phyloP scores from a whole-genome alignment of 2,329 filamentous ascomycete species.

The Phyllosticta capitalensis region DNA sequence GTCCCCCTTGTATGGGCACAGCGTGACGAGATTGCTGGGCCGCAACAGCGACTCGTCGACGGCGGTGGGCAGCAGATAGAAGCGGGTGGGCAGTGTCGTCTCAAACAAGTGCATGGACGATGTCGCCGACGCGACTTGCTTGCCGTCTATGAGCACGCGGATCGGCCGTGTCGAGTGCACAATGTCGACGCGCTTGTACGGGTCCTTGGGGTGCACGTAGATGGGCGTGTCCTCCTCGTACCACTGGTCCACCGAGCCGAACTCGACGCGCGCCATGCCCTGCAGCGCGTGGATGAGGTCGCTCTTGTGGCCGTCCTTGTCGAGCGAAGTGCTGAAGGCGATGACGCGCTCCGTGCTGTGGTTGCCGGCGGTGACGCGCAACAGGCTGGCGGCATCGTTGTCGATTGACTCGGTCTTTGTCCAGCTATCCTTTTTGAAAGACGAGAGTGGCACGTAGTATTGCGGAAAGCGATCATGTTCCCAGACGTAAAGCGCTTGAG shows the following conservation, averaged over 20 bases:
- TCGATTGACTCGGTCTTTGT: background rate
- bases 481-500: constrained; percentile 27
- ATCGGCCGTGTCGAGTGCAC: constrained; percentile 46
- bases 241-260: constrained; percentile 26
- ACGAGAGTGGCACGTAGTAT: constrained; percentile 14
- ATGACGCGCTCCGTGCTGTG: constrained; percentile 18
- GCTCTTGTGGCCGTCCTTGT: constrained; percentile 8
- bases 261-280: constrained; percentile 24
- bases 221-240: constrained; percentile 52
- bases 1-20: constrained; percentile 59
- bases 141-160: constrained; percentile 40
- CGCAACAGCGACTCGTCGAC: constrained; percentile 40
- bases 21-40: constrained; percentile 43
- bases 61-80: constrained; percentile 48
- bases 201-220: constrained; percentile 56
- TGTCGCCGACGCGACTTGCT: constrained; percentile 3
- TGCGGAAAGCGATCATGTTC: constrained; percentile 28
- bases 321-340: constrained; percentile 16
- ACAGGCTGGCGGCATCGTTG: background rate
- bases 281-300: constrained; percentile 12
- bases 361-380: constrained; percentile 15
- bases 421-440: background rate
- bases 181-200: constrained; percentile 56
- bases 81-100: constrained; percentile 49
- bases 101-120: constrained; percentile 47